phyloP scores from a whole-genome alignment of 352 stramenopile species.

The Phytopythium litorale region DNA sequence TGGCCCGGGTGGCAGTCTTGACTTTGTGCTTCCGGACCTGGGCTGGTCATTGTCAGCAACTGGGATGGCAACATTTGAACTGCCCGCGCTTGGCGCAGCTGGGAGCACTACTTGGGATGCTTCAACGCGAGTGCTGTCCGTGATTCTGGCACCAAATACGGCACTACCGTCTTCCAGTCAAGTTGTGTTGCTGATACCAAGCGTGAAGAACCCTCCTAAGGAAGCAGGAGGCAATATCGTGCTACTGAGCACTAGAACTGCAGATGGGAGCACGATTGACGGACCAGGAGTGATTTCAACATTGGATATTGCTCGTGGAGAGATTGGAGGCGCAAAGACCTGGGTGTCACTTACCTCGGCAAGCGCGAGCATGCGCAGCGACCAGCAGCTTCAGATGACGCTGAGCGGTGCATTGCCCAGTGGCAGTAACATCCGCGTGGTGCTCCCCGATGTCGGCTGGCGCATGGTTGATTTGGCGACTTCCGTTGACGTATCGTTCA shows the following conservation, averaged over 20 bases:
- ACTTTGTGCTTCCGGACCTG: constrained; percentile 40
- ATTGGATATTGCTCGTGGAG: constrained; percentile 30
- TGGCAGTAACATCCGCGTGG: constrained; percentile 38
- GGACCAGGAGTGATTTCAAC: constrained; percentile 42
- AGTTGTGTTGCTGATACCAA: constrained; percentile 27
- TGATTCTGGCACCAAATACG: constrained; percentile 21
- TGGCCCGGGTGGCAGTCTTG: constrained; percentile 26
- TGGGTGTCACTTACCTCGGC: constrained; percentile 32
- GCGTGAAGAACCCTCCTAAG: constrained; percentile 50
- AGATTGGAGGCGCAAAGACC: constrained; percentile 25
- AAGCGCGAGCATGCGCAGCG: constrained; percentile 52
- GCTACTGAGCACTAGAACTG: constrained; percentile 26
- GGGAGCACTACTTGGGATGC: constrained; percentile 30
- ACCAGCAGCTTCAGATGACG: constrained; percentile 37
- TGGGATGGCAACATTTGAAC: constrained; percentile 24
- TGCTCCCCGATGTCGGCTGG: constrained; percentile 39
- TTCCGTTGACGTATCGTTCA: constrained; percentile 23
- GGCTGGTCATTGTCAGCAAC: constrained; percentile 33
- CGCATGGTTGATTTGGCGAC: constrained; percentile 12
- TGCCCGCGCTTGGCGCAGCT: constrained; percentile 24
- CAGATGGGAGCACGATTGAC: constrained; percentile 41
- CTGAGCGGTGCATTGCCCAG: constrained; percentile 47
- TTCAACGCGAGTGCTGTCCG: constrained; percentile 20
- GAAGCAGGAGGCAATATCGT: constrained; percentile 42
- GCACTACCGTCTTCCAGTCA: constrained; percentile 25